Conservation (phyloP, 1,139 yeast genomes). For the Pichia norvegensis region DNA sequence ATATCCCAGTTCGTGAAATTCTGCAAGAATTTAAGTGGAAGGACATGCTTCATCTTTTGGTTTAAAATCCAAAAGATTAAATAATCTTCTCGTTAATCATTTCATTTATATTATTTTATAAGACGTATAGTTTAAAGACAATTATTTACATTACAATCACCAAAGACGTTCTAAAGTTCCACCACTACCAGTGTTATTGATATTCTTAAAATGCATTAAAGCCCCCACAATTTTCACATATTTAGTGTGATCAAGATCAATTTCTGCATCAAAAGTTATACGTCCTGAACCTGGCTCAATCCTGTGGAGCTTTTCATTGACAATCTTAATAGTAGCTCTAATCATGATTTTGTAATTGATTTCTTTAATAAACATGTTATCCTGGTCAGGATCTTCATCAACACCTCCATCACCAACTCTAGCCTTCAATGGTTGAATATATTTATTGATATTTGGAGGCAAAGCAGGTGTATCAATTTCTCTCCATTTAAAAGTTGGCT, state of each 20-base stretch:
- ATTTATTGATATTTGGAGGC: slow-evolving; percentile 23
- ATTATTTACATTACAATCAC: slow-evolving; percentile 10
- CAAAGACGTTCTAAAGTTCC: slow-evolving; percentile 23
- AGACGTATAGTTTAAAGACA: not conserved
- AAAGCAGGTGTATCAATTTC: slow-evolving; percentile 22
- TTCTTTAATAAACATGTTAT: slow-evolving; percentile 17
- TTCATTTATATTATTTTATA: not conserved
- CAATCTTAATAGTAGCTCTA: slow-evolving; percentile 22
- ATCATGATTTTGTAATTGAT: slow-evolving; percentile 26
- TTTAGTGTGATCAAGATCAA: slow-evolving; percentile 29
- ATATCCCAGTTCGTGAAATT: slow-evolving; percentile 11
- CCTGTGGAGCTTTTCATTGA: slow-evolving; percentile 13
- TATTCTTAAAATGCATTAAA: slow-evolving; percentile 19
- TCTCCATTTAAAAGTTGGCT: slow-evolving; percentile 20
- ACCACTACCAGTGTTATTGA: slow-evolving; percentile 15
- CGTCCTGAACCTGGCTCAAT: slow-evolving; percentile 24
- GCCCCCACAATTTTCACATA: slow-evolving; percentile 23
- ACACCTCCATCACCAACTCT: slow-evolving; percentile 10
- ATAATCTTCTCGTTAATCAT: not conserved
- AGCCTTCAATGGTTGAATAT: slow-evolving; percentile 24
- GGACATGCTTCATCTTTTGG: slow-evolving; percentile 13
- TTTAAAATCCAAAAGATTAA: slow-evolving; percentile 1
- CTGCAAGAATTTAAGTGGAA: slow-evolving; percentile 12
- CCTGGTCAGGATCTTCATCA: slow-evolving; percentile 21
- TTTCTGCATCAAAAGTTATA: slow-evolving; percentile 25